Base-by-base conservation (phyloP, 176 grass and related monocot species). In the Phragmites australis region DNA sequence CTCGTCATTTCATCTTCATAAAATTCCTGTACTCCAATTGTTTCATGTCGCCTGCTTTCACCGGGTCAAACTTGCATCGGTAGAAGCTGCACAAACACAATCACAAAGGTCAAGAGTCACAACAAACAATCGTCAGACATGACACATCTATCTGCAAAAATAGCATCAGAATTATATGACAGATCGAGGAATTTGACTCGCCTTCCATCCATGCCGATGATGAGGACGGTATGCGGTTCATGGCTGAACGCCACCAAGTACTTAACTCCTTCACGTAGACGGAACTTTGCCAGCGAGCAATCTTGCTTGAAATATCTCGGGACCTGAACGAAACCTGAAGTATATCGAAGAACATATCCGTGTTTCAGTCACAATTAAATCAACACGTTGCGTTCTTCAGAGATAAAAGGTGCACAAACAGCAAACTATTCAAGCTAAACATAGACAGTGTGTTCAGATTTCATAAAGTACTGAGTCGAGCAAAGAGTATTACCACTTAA, bases 201-300 rank as follows among this genome's bases (percentile, higher is more conserved):
- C 94, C 91, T 92, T 82, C 91, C 91, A 67, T 97, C 91, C 85
- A 94, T 88, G 57, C 94, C 94, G 56, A 94, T 52, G 83, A 90
- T 57, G 37, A 90, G 54, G 16, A 93, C 9, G 9, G 85, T 93
- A 48, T 93, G 78, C 47, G 87, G 88, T 26, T 68, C 77, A 27
- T 63, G 83, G 12, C 89, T 81, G 76, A 97, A 97, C 18, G 94
- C 84, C 61, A 92, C 89, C 56, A 86, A 58, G 74, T 86, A 85
- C 56, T 92, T 90, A 1, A 77, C 46, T 19, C 80, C 85, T 77
- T 90, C 89, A 12, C 83, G 84, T n/a, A 93, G 76, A 9, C 72
- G 78, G 47, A 91, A 88, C 48, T 92, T 92, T 4, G 91, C 91
- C 0, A 91, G 50, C 2, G 94, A 97, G 76, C 87, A 86, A 61